A percentile compares a stretch with the other conserved stretches of the same genome.
These are phyloP conservation scores for Verticillium isaacii DNA, from an alignment of 2,329 filamentous ascomycete genomes.

Conservation along the genomic window DNA sequence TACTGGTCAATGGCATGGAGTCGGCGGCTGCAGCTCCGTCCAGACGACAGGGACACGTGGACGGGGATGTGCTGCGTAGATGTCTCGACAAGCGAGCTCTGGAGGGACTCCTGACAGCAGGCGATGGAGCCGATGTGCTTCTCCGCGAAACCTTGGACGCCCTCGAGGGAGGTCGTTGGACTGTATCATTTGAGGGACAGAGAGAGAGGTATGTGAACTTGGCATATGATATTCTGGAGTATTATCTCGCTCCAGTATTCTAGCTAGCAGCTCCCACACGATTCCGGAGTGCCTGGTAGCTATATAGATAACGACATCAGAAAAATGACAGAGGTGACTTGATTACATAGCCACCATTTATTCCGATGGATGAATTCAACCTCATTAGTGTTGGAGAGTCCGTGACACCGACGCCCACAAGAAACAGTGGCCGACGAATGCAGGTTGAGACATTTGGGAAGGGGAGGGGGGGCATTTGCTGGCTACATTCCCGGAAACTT, in stretches of 20 bases:
- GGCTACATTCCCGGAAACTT: too few species aligned
- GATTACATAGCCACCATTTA: too few species aligned
- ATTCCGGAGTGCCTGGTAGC: neutral
- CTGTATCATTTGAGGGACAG: constrained; percentile 23
- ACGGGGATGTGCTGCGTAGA: constrained; percentile 60
- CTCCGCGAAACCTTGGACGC: constrained; percentile 45
- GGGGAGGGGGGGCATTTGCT: too few species aligned
- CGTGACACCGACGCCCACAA: too few species aligned
- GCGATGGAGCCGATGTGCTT: constrained; percentile 22
- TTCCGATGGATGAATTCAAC: too few species aligned
- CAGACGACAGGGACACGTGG: constrained; percentile 48
- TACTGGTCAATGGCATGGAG: constrained; percentile 29
- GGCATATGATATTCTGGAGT: constrained; percentile 50
- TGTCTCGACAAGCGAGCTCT: constrained; percentile 44
- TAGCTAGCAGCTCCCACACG: constrained; percentile 19
- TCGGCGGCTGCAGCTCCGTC: neutral
- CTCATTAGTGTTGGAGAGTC: too few species aligned
- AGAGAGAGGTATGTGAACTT: constrained; percentile 36
- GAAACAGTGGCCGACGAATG: too few species aligned
- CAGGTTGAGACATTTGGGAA: too few species aligned
- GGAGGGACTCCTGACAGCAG: constrained; percentile 32
- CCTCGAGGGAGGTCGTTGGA: constrained; percentile 41
- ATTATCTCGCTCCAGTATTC: constrained; percentile 45
- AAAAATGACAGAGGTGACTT: neutral
- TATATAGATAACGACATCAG: neutral